These are phyloP conservation scores for Clausena lansium DNA, from an alignment of 345 rosid genomes.

Conservation along the genomic window DNA sequence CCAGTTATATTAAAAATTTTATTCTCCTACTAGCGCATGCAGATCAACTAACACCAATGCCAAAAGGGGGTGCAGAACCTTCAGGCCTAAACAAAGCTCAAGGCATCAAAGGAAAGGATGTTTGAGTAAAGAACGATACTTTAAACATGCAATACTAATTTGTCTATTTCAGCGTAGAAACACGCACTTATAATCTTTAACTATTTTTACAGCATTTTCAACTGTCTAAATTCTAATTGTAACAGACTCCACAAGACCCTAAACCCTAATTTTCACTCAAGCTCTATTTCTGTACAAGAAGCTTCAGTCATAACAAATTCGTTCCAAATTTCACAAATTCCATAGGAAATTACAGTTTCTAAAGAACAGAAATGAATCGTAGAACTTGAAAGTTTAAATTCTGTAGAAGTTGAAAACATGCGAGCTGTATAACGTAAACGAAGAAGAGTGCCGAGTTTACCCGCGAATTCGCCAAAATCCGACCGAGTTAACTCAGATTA, in stretches of 20 bases:
- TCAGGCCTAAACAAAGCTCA: too few species aligned
- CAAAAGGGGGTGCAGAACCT: too few species aligned
- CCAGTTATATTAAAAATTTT: neutral
- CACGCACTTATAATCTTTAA: neutral
- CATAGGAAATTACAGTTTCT: neutral
- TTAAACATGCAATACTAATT: neutral
- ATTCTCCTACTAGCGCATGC: neutral
- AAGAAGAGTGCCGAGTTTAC: neutral
- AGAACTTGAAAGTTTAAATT: constrained; percentile 6
- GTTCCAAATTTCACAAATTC: neutral
- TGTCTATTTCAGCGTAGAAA: neutral
- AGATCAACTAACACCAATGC: neutral
- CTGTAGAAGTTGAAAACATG: neutral
- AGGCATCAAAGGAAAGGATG: neutral
- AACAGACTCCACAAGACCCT: constrained; percentile 25
- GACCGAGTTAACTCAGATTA: neutral
- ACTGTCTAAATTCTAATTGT: neutral
- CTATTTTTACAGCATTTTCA: neutral
- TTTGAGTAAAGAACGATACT: neutral
- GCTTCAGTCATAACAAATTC: constrained; percentile 4
- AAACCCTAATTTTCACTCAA: constrained; percentile 29
- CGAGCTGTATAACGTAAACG: neutral
- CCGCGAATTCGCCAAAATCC: neutral
- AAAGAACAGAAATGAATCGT: neutral
- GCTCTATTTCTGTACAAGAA: too few species aligned